phyloP scores from a whole-genome alignment of 768 basidiomycete genomes.

The Lanmaoa rubissima region DNA sequence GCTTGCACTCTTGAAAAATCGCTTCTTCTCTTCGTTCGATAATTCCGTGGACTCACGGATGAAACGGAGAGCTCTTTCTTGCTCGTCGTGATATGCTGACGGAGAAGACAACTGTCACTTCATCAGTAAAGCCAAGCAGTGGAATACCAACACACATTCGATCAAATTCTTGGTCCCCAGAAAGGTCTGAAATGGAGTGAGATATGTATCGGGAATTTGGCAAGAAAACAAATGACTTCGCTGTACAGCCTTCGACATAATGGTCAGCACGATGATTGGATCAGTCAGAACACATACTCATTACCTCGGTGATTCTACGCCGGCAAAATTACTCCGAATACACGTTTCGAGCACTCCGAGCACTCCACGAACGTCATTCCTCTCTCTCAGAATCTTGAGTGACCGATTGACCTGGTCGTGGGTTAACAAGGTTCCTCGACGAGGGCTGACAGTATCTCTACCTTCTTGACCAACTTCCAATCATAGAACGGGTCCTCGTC shows the following conservation, averaged over 20 bases:
- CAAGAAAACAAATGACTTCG: slow-evolving; percentile 48
- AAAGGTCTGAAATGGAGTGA: slow-evolving; percentile 62
- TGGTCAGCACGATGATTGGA: slow-evolving; percentile 1
- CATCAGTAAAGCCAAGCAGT: background rate
- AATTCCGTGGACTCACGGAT: slow-evolving; percentile 73
- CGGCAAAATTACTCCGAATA: slow-evolving; percentile 89
- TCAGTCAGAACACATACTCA: background rate
- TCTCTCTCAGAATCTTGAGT: slow-evolving; percentile 64
- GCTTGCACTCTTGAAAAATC: slow-evolving; percentile 87
- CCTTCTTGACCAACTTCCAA: slow-evolving; percentile 81
- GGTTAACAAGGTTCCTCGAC: background rate
- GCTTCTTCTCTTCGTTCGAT: slow-evolving; percentile 82
- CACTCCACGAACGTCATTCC: slow-evolving; percentile 79
- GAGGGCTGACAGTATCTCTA: slow-evolving; percentile 18
- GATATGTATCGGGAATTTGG: slow-evolving; percentile 3
- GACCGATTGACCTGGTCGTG: slow-evolving; percentile 68
- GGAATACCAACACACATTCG: slow-evolving; percentile 54
- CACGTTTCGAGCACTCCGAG: slow-evolving; percentile 91
- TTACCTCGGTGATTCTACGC: slow-evolving; percentile 79
- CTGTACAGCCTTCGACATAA: slow-evolving; percentile 69
- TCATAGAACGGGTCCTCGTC: slow-evolving; percentile 93
- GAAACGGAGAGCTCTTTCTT: slow-evolving; percentile 71
- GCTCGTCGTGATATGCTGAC: slow-evolving; percentile 79
- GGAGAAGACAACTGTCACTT: background rate
- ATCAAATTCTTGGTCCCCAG: slow-evolving; percentile 88